Conservation (phyloP, 192 early-diverging fungal genomes). For the Chytriomyces sp. region DNA sequence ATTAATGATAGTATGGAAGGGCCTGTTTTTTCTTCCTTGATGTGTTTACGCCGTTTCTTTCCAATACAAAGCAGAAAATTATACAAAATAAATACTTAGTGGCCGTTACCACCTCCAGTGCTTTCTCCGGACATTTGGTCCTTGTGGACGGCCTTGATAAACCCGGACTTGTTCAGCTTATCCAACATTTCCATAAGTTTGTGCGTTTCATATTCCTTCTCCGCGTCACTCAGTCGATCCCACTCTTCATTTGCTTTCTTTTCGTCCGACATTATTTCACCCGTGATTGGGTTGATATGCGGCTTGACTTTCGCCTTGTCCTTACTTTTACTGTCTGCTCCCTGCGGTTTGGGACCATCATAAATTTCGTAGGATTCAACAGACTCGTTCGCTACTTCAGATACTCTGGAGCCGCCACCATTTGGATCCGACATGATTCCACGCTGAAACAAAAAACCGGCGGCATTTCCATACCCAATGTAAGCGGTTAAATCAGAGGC, state of each 20-base stretch:
- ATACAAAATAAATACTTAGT: too few relatives aligned
- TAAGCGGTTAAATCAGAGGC: slow-evolving; percentile 64
- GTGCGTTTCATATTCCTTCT: slow-evolving; percentile 94
- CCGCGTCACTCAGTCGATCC: slow-evolving; percentile 91
- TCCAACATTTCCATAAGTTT: slow-evolving; percentile 93
- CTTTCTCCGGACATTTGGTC: too few relatives aligned
- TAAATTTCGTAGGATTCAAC: background rate
- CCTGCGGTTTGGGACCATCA: background rate
- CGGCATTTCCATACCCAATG: slow-evolving; percentile 92
- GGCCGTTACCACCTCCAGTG: too few relatives aligned
- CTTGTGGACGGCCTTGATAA: slow-evolving; percentile 70
- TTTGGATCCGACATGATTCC: slow-evolving; percentile 54
- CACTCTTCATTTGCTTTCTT: slow-evolving; percentile 51
- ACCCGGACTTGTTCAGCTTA: slow-evolving; percentile 84
- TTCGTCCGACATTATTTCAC: slow-evolving; percentile 54
- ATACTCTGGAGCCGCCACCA: background rate
- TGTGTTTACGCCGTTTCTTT: too few relatives aligned
- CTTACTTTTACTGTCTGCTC: slow-evolving; percentile 2
- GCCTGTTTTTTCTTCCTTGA: too few relatives aligned
- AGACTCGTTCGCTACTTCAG: background rate
- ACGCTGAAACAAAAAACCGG: slow-evolving; percentile 81
- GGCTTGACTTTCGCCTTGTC: slow-evolving; percentile 6
- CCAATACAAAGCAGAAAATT: too few relatives aligned
- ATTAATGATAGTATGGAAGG: too few relatives aligned
- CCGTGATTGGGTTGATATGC: slow-evolving; percentile 87